Conservation (phyloP, 1,139 yeast genomes). For the Pichia sp. region DNA sequence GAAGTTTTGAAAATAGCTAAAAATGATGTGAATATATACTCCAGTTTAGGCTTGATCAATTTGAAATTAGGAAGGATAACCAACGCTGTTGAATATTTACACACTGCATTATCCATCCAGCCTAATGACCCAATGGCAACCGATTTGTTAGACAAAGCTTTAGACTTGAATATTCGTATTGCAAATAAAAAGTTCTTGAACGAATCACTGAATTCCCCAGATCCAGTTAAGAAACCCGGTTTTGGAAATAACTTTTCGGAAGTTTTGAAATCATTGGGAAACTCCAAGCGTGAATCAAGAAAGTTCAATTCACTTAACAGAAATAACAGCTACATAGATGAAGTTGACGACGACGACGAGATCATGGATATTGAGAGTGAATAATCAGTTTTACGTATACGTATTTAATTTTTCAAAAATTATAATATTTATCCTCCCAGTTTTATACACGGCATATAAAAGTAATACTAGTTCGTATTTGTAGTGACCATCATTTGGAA, state of each 20-base stretch:
- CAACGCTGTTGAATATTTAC: constrained; percentile 74
- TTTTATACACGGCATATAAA: not conserved
- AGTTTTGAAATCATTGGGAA: constrained; percentile 5
- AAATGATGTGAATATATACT: constrained; percentile 69
- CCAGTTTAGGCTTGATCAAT: constrained; percentile 84
- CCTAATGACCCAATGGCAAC: constrained; percentile 85
- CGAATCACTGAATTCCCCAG: constrained; percentile 14
- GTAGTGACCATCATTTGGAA: constrained; percentile 30
- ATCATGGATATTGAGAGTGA: constrained; percentile 62
- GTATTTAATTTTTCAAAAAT: too few relatives aligned
- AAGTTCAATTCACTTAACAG: not conserved
- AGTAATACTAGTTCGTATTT: not conserved
- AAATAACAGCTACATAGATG: constrained; percentile 28
- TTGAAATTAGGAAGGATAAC: constrained; percentile 63
- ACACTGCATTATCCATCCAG: constrained; percentile 74
- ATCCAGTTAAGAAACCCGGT: not conserved
- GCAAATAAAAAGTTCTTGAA: constrained; percentile 33
- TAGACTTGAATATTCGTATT: constrained; percentile 57
- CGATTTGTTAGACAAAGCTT: constrained; percentile 77
- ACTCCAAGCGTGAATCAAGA: not conserved
- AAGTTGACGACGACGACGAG: constrained; percentile 60
- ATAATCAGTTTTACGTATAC: constrained; percentile 10
- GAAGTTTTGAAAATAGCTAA: constrained; percentile 71
- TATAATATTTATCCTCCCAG: not conserved
- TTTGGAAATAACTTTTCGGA: constrained; percentile 1